A percentile compares a stretch with the other conserved stretches of the same genome.
phyloP scores from a whole-genome alignment of 139 green algal genomes.

The Micromonas pusilla region DNA sequence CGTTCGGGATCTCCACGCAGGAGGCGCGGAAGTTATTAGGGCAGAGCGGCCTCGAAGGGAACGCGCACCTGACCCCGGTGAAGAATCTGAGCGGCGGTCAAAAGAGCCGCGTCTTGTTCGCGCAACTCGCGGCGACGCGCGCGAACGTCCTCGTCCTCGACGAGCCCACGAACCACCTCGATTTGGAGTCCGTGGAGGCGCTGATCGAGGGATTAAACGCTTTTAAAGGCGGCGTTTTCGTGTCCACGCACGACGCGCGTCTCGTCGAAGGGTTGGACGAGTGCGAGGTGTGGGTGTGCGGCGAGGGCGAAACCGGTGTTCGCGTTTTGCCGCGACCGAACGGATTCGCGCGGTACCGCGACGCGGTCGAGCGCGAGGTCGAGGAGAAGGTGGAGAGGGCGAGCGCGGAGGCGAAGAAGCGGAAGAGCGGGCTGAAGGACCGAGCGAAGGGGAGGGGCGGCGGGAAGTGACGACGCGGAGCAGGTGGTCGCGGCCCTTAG shows the following conservation, averaged over 20 bases:
- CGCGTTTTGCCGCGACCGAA: background rate
- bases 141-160: constrained; percentile 36
- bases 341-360: background rate
- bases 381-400: background rate
- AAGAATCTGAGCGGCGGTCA: constrained; percentile 34
- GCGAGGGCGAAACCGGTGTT: background rate
- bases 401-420: background rate
- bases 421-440: background rate
- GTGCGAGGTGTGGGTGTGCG: background rate
- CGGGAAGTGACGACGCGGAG: no score
- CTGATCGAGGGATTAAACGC: constrained; percentile 7
- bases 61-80: constrained; percentile 19
- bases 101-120: constrained; percentile 27
- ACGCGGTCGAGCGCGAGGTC: background rate
- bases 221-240: constrained; percentile 20
- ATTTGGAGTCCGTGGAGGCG: constrained; percentile 21
- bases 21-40: constrained; percentile 23
- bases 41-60: constrained; percentile 11
- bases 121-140: background rate
- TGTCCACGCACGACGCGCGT: constrained; percentile 17
- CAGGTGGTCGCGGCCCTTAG: no score
- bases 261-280: constrained; percentile 28
- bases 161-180: constrained; percentile 40
- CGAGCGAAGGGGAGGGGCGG: background rate
- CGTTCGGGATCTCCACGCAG: constrained; percentile 6